Percentiles rank a stretch among this genome's conserved stretches.
These are phyloP conservation scores for Exophiala mesophila DNA, from an alignment of 2,329 filamentous ascomycete genomes.

Conservation along the genomic window DNA sequence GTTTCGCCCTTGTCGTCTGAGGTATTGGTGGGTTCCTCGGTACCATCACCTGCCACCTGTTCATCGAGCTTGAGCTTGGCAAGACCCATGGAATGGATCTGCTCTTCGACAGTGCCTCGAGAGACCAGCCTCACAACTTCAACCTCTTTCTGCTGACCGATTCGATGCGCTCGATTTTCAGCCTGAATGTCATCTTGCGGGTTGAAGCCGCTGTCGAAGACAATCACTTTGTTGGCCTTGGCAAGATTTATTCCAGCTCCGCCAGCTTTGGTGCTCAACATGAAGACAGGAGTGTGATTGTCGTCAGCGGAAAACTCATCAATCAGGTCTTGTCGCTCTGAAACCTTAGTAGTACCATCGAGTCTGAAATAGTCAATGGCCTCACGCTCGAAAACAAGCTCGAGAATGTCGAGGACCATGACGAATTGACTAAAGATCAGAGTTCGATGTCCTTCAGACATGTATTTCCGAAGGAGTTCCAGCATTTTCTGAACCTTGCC, in stretches of 20 bases:
- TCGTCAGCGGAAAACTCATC: slow-evolving; percentile 73
- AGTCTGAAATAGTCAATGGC: slow-evolving; percentile 76
- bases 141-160: slow-evolving; percentile 85
- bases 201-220: slow-evolving; percentile 96
- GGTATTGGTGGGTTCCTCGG: slow-evolving; percentile 20
- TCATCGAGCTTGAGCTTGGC: slow-evolving; percentile 89
- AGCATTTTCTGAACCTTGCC: slow-evolving; percentile 84
- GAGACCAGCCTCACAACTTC: slow-evolving; percentile 85
- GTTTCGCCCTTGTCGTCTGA: slow-evolving; percentile 27
- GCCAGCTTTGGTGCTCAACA: slow-evolving; percentile 87
- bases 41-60: slow-evolving; percentile 59
- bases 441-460: slow-evolving; percentile 74
- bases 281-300: slow-evolving; percentile 75
- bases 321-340: slow-evolving; percentile 79
- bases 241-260: slow-evolving; percentile 97
- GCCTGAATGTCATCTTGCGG: slow-evolving; percentile 98
- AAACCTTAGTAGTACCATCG: slow-evolving; percentile 76
- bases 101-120: slow-evolving; percentile 79
- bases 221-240: slow-evolving; percentile 93
- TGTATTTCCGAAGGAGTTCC: slow-evolving; percentile 67
- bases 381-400: slow-evolving; percentile 70
- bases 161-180: slow-evolving; percentile 91
- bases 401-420: slow-evolving; percentile 82
- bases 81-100: slow-evolving; percentile 84
- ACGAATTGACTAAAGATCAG: slow-evolving; percentile 94